Evolutionary conservation across 768 basidiomycete species (phyloP), one percentile per base, ranked within the genome.

Genomic region (Dioszegia aurantiaca): DNA sequence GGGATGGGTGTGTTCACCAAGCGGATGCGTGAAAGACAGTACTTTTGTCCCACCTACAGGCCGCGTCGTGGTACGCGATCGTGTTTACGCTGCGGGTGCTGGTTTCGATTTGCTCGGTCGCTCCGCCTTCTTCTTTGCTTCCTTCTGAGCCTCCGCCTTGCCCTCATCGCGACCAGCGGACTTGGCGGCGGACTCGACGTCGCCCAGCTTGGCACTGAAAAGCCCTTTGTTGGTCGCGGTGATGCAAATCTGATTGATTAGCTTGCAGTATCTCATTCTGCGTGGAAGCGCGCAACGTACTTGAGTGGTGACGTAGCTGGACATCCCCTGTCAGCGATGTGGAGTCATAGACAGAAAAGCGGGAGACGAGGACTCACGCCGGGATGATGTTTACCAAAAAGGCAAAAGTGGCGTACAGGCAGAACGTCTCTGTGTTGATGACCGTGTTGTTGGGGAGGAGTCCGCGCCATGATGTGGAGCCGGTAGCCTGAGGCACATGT

Each of bases 331-430:
- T 17, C 40, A 21, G 40, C 6, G 5, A 10, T 17, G 5, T n/a
- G 17, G 40, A 31, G 16, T 33, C 31, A 91, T 92, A 36, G 61
- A 58, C n/a, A n/a, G n/a, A n/a, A n/a, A n/a, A n/a, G 62, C 60
- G 40, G 63, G 66, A 26, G 66, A 63, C 44, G 60, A 65, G 41
- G n/a, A 71, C 70, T 65, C 44, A 69, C 70, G 65, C 63, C 11
- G 64, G 37, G 1, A 63, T 63, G 21, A 72, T 72, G 5, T 65
- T 67, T 24, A 61, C 48, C 4, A 65, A 55, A 31, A 67, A 46
- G 53, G 65, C 64, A 37, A 72, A 33, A 1, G 59, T 61, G 10
- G 70, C 65, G 58, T 72, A 72, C 3, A 72, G 55, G 26, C 57
- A 59, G 63, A 69, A 72, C 5, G 68, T 49, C 5, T 65, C 63